Evolutionary conservation across 106 monocot genomes (phyloP), one percentile per base, ranked within the genome.

Genomic region (Allium cepa): DNA sequence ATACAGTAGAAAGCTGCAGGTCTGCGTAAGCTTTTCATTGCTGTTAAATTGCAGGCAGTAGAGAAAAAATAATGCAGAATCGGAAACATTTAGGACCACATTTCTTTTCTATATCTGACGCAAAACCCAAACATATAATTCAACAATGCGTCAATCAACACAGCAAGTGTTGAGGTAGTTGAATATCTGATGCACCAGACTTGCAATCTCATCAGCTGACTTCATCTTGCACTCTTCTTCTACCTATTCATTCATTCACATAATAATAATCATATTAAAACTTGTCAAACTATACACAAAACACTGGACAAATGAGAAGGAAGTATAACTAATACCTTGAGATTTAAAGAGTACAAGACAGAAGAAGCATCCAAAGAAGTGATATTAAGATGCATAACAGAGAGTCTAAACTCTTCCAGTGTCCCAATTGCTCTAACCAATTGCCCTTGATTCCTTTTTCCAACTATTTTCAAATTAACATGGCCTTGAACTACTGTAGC

Each of bases 151-250:
- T 56, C 56, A 69, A 67, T 67, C 67, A 36, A 11, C 67, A 53
- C 22, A 22, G 68, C 68, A 63, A 16, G 47, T 69, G 60, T 59
- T 80, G 72, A 79, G 72, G 76, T 63, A 79, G 64, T 65, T 57
- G 76, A 97, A 92, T 27, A 97, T 92, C 69, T 82, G 86, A 64
- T 97, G 88, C 69, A 84, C 89, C 57, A 82, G 84, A 63, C 76
- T 69, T 50, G 97, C 97, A n/a, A 97, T 77, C 78, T 97, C 87
- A 68, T 97, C 97, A 8, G 84, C 88, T 7, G 97, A 74, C 56
- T 80, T 74, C 10, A 97, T 59, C 79, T 55, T 82, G 72, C 97
- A 92, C 50, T 72, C 84, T 8, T 92, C 92, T 47, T 92, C 97
- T 69, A 84, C 81, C 97, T 66, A 17, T 10, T 3, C 68, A 56